A percentile compares a stretch with the other conserved stretches of the same genome.
Conservation (phyloP, 2,329 filamentous ascomycete genomes). For the Verticillium longisporum region DNA sequence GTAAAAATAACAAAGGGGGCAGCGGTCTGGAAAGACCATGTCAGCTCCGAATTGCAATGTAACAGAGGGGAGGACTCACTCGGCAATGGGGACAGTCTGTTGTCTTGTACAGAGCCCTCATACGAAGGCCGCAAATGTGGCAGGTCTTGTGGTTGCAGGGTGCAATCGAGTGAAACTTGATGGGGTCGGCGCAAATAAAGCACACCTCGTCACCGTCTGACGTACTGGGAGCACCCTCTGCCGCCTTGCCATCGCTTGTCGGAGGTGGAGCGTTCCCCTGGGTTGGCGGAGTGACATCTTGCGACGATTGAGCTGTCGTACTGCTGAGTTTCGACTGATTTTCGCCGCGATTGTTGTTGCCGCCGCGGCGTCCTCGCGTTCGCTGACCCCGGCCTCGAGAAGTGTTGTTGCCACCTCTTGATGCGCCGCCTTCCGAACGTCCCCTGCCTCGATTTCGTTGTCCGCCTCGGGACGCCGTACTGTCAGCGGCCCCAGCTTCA, state of each 20-base stretch:
- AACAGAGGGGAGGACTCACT: slow-evolving; percentile 39
- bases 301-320: neutral
- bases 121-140: slow-evolving; percentile 86
- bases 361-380: slow-evolving; percentile 9
- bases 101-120: slow-evolving; percentile 92
- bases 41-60: slow-evolving; percentile 10
- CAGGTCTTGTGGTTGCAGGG: slow-evolving; percentile 96
- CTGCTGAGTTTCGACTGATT: neutral
- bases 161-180: slow-evolving; percentile 80
- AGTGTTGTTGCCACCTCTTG: slow-evolving; percentile 15
- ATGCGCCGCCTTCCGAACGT: slow-evolving; percentile 8
- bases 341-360: slow-evolving; percentile 8
- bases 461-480: slow-evolving; percentile 21
- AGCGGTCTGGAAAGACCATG: slow-evolving; percentile 40
- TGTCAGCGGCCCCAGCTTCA: neutral
- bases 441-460: slow-evolving; percentile 15
- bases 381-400: slow-evolving; percentile 9
- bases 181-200: slow-evolving; percentile 92
- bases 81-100: slow-evolving; percentile 96
- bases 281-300: neutral
- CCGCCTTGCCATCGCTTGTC: slow-evolving; percentile 12
- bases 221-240: slow-evolving; percentile 9
- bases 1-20: slow-evolving; percentile 86
- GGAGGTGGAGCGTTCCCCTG: slow-evolving; percentile 1
- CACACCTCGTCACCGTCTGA: slow-evolving; percentile 70